Base-by-base conservation (phyloP, 805 yeast species). In the Monosporozyma yasuniensis region DNA sequence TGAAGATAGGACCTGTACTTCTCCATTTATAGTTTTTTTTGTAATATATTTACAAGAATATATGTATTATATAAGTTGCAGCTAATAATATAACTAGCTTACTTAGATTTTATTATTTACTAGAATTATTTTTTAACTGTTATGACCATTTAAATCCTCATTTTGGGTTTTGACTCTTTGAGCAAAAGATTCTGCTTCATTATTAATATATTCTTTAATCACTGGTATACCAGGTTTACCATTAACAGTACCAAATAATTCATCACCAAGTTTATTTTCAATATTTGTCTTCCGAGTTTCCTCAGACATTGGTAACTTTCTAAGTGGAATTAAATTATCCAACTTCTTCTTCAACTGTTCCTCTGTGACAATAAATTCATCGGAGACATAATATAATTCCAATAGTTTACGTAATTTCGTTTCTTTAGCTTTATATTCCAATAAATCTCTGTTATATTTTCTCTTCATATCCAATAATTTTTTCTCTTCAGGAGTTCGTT, bases 331-430 rank as follows among this genome's bases (percentile, higher is more conserved):
- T 12, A 48, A 25, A 35, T 48, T 44, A 41, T 59, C 66, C 25
- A 60, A 55, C 35, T 52, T 56, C 44, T 52, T 53, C 46, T 49
- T n/a, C 44, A 63, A 83, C 78, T 46, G 87, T 82, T 49, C 77
- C 65, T 85, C 95, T 28, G 83, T 83, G 38, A 87, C 79, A 57
- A 88, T 85, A 67, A 80, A 89, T 42, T 75, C 72, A 25, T 77
- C 74, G 1, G 91, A 71, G 2, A 81, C 77, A 60, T 87, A 87
- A 66, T 86, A 88, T 48, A 90, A 73, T 55, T 78, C 83, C 52
- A 90, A 69, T 45, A 89, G 67, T 45, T 76, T 71, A 38, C 70
- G 70, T 14, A 89, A 79, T 57, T 76, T 76, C 42, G 69, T 66
- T 54, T 78, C 79, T 56, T 78, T 74, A 4, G 72, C 73, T 47